phyloP scores from a whole-genome alignment of 768 basidiomycete species.

The Aureoboletus auriporus region DNA sequence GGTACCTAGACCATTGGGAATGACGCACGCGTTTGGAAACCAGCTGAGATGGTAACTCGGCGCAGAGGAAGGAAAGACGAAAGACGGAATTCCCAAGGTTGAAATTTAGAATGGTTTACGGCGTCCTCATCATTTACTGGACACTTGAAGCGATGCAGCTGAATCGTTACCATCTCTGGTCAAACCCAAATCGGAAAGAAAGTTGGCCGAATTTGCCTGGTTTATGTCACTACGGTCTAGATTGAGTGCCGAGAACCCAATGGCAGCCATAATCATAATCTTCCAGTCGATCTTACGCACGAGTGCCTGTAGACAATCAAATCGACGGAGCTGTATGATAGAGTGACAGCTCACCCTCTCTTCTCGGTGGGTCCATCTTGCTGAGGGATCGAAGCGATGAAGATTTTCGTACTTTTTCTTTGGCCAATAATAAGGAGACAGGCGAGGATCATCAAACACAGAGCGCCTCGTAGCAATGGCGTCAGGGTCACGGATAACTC shows the following conservation, averaged over 20 bases:
- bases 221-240: slow-evolving; percentile 50
- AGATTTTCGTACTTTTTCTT: slow-evolving; percentile 50
- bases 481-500: slow-evolving; percentile 24
- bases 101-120: slow-evolving; percentile 35
- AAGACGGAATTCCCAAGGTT: slow-evolving; percentile 55
- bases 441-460: slow-evolving; percentile 47
- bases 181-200: slow-evolving; percentile 52
- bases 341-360: slow-evolving; percentile 36
- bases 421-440: slow-evolving; percentile 44
- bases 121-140: background rate
- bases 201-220: slow-evolving; percentile 56
- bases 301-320: slow-evolving; percentile 32
- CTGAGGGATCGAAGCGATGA: slow-evolving; percentile 51
- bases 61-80: slow-evolving; percentile 46
- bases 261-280: slow-evolving; percentile 52
- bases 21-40: slow-evolving; percentile 50
- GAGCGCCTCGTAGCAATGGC: slow-evolving; percentile 46
- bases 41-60: slow-evolving; percentile 61
- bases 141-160: background rate
- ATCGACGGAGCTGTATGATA: background rate
- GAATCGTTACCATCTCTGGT: slow-evolving; percentile 40
- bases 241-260: slow-evolving; percentile 56
- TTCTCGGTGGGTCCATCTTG: slow-evolving; percentile 58
- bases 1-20: background rate
- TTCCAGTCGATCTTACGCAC: slow-evolving; percentile 59